Conservation (phyloP, 495 filamentous ascomycete genomes). For the Hypoxylon subgilvum region DNA sequence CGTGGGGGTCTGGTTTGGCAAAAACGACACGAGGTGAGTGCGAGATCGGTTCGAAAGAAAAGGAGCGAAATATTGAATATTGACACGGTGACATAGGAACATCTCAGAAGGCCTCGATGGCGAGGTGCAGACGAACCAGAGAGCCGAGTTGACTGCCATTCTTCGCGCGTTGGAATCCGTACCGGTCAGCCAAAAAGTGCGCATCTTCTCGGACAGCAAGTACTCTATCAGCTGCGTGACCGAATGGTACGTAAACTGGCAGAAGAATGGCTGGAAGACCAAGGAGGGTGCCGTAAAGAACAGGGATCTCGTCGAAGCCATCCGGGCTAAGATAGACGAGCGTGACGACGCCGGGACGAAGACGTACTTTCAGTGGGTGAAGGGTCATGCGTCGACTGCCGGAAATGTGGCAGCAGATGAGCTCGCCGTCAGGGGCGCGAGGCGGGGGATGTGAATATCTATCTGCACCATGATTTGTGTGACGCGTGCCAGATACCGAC, state of each 20-base stretch:
- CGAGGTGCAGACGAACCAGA: constrained; percentile 84
- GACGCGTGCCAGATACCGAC: neutral
- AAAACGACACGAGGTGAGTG: constrained; percentile 70
- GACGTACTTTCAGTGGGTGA: constrained; percentile 84
- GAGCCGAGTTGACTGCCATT: constrained; percentile 90
- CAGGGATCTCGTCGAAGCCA: constrained; percentile 76
- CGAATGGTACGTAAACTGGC: constrained; percentile 81
- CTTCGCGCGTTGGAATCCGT: constrained; percentile 80
- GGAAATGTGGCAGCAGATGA: constrained; percentile 83
- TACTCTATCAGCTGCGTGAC: constrained; percentile 93
- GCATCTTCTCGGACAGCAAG: constrained; percentile 79
- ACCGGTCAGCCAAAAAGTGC: constrained; percentile 52
- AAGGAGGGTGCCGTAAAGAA: constrained; percentile 78
- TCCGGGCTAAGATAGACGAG: constrained; percentile 74
- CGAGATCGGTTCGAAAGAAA: neutral
- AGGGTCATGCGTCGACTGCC: constrained; percentile 71
- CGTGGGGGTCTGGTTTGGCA: constrained; percentile 86
- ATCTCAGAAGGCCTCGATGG: constrained; percentile 82
- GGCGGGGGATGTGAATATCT: constrained; percentile 12
- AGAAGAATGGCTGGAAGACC: constrained; percentile 78
- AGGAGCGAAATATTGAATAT: too few species aligned
- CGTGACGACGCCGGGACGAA: constrained; percentile 63
- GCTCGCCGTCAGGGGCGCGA: constrained; percentile 69
- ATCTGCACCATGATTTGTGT: neutral
- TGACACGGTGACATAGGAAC: constrained; percentile 65